These are phyloP conservation scores for Asterochloris sp. DNA, from an alignment of 139 green algal species.

Conservation along the genomic window DNA sequence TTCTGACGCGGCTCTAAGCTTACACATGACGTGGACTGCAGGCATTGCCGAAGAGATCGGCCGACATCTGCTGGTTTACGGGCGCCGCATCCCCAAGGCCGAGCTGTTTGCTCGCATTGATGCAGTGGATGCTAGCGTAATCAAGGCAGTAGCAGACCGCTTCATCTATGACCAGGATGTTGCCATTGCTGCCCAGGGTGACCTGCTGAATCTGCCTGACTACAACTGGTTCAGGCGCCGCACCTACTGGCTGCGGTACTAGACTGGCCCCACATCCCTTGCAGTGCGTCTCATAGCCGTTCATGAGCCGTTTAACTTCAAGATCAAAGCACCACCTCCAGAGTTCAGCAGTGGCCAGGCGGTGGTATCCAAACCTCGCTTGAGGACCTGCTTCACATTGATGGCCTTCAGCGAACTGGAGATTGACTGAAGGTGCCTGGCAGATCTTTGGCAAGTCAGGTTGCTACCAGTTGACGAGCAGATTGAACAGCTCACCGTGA, in stretches of 20 bases:
- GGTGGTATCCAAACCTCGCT: too few species aligned
- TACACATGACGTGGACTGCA: conserved; percentile 18
- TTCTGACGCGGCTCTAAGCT: neutral
- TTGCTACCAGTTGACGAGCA: too few species aligned
- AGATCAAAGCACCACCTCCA: too few species aligned
- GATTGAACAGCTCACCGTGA: too few species aligned
- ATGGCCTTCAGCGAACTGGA: too few species aligned
- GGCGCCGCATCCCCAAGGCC: conserved; percentile 85
- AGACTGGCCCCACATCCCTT: neutral
- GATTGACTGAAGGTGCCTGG: too few species aligned
- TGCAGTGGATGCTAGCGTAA: conserved; percentile 78
- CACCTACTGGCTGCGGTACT: conserved; percentile 96
- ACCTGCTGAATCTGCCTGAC: conserved; percentile 89
- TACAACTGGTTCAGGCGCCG: conserved; percentile 93
- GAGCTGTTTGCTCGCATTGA: conserved; percentile 98
- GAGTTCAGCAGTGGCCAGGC: too few species aligned
- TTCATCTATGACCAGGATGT: conserved; percentile 77
- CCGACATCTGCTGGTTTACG: conserved; percentile 93
- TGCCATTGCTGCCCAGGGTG: conserved; percentile 84
- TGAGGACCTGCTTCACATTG: too few species aligned
- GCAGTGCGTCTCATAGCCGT: neutral
- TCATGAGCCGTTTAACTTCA: too few species aligned
- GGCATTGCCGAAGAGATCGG: conserved; percentile 92
- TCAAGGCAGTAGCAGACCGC: conserved; percentile 65
- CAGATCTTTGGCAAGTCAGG: too few species aligned